phyloP scores from a whole-genome alignment of 2,329 filamentous ascomycete species.

The Xylaria sp. region DNA sequence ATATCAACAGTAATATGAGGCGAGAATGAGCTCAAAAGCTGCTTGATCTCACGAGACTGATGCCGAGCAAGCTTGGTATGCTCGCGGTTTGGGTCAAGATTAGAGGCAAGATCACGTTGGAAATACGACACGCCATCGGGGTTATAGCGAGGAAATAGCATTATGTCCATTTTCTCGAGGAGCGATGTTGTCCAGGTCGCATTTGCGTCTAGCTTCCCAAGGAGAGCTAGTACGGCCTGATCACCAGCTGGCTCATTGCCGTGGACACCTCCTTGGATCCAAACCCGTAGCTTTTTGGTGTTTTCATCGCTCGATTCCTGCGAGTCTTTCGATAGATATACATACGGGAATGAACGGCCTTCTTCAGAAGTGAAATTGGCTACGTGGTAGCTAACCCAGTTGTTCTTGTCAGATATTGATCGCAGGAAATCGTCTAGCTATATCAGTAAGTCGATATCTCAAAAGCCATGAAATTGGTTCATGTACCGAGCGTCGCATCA shows the following conservation, averaged over 20 bases:
- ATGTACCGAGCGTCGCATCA: constrained; percentile 46
- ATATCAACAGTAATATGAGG: constrained; percentile 50
- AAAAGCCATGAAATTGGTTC: not conserved
- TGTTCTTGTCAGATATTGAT: constrained; percentile 43
- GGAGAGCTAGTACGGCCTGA: constrained; percentile 43
- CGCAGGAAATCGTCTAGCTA: constrained; percentile 44
- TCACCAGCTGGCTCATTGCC: constrained; percentile 46
- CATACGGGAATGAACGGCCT: constrained; percentile 43
- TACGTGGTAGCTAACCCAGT: constrained; percentile 45
- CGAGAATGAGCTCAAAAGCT: constrained; percentile 44
- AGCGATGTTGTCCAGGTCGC: constrained; percentile 39
- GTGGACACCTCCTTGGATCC: constrained; percentile 45
- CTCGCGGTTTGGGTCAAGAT: constrained; percentile 46
- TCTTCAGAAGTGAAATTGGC: constrained; percentile 48
- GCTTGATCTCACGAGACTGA: constrained; percentile 48
- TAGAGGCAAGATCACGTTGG: constrained; percentile 43
- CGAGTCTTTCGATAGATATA: constrained; percentile 38
- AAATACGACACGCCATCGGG: constrained; percentile 46
- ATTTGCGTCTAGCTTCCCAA: constrained; percentile 44
- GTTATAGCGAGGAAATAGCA: constrained; percentile 45
- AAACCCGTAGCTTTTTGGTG: constrained; percentile 44
- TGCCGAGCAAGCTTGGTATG: constrained; percentile 47
- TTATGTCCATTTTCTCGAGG: constrained; percentile 41
- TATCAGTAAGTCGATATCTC: constrained; percentile 2
- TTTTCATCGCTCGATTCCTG: not conserved